phyloP scores from a whole-genome alignment of 2,329 filamentous ascomycete species.

The Pezicula carpinea region DNA sequence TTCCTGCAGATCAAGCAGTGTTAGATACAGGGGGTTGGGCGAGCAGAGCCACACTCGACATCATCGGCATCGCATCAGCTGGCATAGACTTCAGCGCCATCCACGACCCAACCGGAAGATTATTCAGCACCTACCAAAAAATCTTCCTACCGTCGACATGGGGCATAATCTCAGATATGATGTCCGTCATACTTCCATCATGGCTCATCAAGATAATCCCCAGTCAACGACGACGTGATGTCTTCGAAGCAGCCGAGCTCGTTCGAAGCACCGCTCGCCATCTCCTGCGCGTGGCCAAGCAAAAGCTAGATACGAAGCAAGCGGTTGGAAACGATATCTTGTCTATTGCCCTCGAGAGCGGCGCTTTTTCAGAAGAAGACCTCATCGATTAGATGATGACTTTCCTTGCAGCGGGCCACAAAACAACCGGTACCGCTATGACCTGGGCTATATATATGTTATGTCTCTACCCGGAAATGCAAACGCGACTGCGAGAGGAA shows the following conservation, averaged over 20 bases:
- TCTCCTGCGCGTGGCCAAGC: conserved; percentile 65
- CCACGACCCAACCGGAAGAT: conserved; percentile 48
- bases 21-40: conserved; percentile 41
- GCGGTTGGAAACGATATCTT: conserved; percentile 63
- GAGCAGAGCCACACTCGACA: conserved; percentile 63
- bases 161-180: conserved; percentile 47
- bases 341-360: conserved; percentile 71
- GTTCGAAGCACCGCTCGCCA: conserved; percentile 44
- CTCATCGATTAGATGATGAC: conserved; percentile 83
- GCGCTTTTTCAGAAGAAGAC: conserved; percentile 68
- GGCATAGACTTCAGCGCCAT: conserved; percentile 65
- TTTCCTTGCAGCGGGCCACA: conserved; percentile 73
- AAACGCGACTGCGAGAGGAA: conserved; percentile 61
- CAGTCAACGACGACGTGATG: conserved; percentile 58
- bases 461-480: conserved; percentile 55
- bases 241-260: conserved; percentile 45
- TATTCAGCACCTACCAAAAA: conserved; percentile 48
- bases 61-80: conserved; percentile 65
- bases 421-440: conserved; percentile 68
- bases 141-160: conserved; percentile 46
- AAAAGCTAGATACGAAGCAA: conserved; percentile 40
- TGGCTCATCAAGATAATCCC: conserved; percentile 59
- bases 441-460: conserved; percentile 65
- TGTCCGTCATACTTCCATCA: conserved; percentile 54
- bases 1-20: background rate